Base-by-base conservation (phyloP, 305 asterid species). In the Solanum aculeatissimum region DNA sequence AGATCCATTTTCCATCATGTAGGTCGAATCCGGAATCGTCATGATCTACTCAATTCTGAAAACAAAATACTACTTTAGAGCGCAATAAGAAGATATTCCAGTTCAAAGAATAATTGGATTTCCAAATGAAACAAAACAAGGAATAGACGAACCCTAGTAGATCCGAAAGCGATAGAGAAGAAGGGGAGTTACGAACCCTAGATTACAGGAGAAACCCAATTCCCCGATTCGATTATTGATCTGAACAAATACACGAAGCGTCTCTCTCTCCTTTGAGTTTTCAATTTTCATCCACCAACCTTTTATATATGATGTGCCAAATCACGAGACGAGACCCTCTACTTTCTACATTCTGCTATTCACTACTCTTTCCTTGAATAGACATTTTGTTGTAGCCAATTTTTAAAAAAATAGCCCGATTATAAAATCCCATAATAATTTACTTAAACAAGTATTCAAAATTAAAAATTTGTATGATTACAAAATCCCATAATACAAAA, bases 21-120 rank as follows among this genome's bases (percentile, higher is more conserved):
- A 87, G 49, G 93, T 85, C 27, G 94, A 91, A 94, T 94, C 98
- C 80, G 93, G 97, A 85, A 96, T 95, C 87, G 96, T 96, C 99
- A 95, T 95, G 90, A 91, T 90, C 93, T 85, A 77, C 60, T 10
- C 85, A 82, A 81, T 60, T 51, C 72, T 43, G 85, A 75, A 55
- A 72, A 12, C 32, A 25, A 14, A 35, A 35, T 35, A 35, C 40
- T 5, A 35, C 40, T 35, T 35, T 66, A 38, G 25, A 18, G 19
- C 49, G 66, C 49, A 21, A 54, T 43, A n/a, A 25, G 9, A 71
- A 80, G 42, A 85, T 40, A 11, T 40, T 70, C 78, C 25, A 70
- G 16, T 42, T 16, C 9, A 75, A 81, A 60, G 7, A 35, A 4
- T 35, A 35, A 6, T 6, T 12, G 25, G 18, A 16, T 23, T 58